A percentile compares a stretch with the other conserved stretches of the same genome.
phyloP scores from a whole-genome alignment of 2,329 filamentous ascomycete species.

The Xylariaceae sp. region DNA sequence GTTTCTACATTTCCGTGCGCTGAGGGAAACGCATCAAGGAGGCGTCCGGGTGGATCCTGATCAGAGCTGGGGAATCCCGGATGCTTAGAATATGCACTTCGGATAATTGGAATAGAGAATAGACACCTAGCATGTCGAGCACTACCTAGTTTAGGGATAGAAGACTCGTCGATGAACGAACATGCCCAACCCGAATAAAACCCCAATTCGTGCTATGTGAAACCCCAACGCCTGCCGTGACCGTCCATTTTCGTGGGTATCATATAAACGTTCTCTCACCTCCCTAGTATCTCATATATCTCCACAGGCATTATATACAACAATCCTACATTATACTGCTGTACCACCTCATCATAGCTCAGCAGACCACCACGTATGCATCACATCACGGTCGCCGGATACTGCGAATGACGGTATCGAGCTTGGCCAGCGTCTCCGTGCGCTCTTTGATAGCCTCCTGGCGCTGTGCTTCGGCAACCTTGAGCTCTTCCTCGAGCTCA shows the following conservation, averaged over 20 bases:
- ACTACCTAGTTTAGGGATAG: neutral
- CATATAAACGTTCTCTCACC: conserved; percentile 21
- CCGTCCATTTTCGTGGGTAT: conserved; percentile 32
- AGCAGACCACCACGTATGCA: neutral
- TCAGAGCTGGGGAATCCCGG: neutral
- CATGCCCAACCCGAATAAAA: neutral
- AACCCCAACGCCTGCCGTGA: conserved; percentile 31
- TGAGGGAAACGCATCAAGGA: neutral
- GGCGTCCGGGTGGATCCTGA: neutral
- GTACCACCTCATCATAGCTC: neutral
- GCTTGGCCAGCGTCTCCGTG: conserved; percentile 63
- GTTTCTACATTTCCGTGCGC: neutral
- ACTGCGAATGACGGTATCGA: conserved; percentile 67
- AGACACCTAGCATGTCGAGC: neutral
- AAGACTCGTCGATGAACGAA: neutral
- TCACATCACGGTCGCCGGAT: conserved; percentile 61
- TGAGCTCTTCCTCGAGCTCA: conserved; percentile 70
- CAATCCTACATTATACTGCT: no score
- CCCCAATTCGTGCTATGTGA: neutral
- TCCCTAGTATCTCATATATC: neutral
- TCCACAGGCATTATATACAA: neutral
- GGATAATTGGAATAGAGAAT: neutral
- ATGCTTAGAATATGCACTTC: neutral
- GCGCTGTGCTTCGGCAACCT: conserved; percentile 66
- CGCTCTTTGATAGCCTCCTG: conserved; percentile 69